Conservation (phyloP, 148 eudicot genomes). For the Spergularia marina region DNA sequence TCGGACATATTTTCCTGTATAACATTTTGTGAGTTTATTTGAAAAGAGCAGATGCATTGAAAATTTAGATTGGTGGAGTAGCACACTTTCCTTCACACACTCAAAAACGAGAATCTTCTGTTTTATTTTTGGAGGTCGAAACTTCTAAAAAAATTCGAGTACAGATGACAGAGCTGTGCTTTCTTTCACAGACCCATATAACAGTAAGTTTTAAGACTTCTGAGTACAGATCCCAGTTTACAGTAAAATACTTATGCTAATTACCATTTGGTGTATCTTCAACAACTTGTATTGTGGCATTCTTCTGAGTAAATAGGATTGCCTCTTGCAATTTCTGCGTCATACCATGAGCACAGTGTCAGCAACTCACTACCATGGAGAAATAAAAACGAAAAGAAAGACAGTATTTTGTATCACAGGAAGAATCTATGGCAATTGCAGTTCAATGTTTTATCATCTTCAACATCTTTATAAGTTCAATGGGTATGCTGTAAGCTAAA, state of each 20-base stretch:
- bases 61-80: no score
- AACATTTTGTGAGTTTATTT: constrained; percentile 3
- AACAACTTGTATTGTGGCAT: constrained; percentile 63
- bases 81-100: no score
- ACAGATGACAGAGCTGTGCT: no score
- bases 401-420: not conserved
- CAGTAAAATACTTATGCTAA: not conserved
- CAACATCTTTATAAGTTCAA: no score
- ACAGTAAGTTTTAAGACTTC: not conserved
- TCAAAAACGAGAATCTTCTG: no score
- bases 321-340: constrained; percentile 77
- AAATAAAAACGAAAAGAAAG: not conserved
- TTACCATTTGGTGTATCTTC: constrained; percentile 82
- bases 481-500: not conserved
- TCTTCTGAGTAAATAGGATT: constrained; percentile 75
- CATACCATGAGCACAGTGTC: constrained; percentile 7
- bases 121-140: no score
- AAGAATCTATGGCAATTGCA: not conserved
- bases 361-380: not conserved
- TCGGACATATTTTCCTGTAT: constrained; percentile 66
- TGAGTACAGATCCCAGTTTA: not conserved
- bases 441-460: no score
- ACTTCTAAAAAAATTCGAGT: no score
- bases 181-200: no score
- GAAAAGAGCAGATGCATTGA: not conserved